A percentile compares a stretch with the other conserved stretches of the same genome.
phyloP scores from a whole-genome alignment of 148 eudicot species.

The Chenopodium suecicum region DNA sequence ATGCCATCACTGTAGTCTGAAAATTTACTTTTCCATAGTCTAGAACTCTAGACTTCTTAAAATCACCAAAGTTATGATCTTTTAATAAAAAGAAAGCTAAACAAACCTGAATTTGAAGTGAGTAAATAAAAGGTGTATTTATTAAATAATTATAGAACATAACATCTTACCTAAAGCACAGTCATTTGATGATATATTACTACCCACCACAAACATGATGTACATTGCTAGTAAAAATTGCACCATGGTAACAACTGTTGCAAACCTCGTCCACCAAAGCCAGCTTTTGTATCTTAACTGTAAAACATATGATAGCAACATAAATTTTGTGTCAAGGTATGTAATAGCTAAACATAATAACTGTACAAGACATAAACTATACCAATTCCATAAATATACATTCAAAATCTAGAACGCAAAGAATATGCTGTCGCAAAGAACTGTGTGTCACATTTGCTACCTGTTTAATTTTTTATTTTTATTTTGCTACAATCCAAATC shows the following conservation, averaged over 20 bases:
- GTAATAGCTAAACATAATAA: constrained; percentile 2
- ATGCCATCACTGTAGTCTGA: neutral
- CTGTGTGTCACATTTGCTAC: too few species aligned
- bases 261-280: constrained; percentile 64
- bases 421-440: neutral
- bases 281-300: constrained; percentile 61
- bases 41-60: neutral
- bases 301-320: constrained; percentile 11
- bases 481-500: too few species aligned
- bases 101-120: neutral
- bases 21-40: neutral
- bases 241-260: constrained; percentile 36
- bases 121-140: neutral
- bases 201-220: constrained; percentile 39
- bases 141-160: neutral
- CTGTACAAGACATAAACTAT: neutral
- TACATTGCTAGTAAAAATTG: constrained; percentile 51
- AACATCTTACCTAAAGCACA: constrained; percentile 49
- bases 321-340: neutral
- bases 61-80: neutral
- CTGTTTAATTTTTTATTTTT: too few species aligned
- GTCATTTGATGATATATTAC: constrained; percentile 29
- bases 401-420: neutral
- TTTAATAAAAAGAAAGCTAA: neutral
- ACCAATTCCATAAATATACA: neutral